These are phyloP conservation scores for Wickerhamomyces sp. DNA, from an alignment of 1,139 yeast species.

Conservation along the genomic window DNA sequence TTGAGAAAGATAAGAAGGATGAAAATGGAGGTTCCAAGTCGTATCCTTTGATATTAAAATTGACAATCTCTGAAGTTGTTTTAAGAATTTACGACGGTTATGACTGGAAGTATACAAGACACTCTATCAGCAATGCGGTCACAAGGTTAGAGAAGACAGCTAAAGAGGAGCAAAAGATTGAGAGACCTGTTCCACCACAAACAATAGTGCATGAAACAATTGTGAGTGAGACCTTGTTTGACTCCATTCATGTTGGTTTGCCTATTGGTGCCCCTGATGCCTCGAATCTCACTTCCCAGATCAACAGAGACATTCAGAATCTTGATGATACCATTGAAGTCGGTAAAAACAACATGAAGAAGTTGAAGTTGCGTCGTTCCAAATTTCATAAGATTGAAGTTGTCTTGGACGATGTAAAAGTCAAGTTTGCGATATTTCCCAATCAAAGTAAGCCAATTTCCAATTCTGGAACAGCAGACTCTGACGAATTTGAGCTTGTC, in stretches of 20 bases:
- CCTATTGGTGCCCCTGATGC: conserved; percentile 46
- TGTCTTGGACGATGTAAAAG: conserved; percentile 48
- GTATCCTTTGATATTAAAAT: conserved; percentile 11
- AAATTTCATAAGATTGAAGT: conserved; percentile 54
- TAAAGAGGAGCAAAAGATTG: conserved; percentile 26
- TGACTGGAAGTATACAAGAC: conserved; percentile 83
- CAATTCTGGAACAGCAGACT: conserved; percentile 12
- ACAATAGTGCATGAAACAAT: conserved; percentile 11
- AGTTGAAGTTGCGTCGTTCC: conserved; percentile 62
- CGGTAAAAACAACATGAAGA: conserved; percentile 27
- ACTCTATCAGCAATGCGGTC: conserved; percentile 58
- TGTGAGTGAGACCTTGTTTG: conserved; percentile 61
- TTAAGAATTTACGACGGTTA: conserved; percentile 82
- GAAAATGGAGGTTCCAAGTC: neutral
- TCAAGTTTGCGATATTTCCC: conserved; percentile 41
- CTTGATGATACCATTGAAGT: conserved; percentile 21
- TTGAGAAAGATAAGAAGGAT: conserved; percentile 23
- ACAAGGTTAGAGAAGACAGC: conserved; percentile 52
- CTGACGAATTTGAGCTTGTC: conserved; percentile 40
- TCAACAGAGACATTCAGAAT: conserved; percentile 42
- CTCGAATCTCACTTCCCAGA: conserved; percentile 41
- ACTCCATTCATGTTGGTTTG: conserved; percentile 65
- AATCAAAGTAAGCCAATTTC: conserved; percentile 39
- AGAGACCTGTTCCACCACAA: no score
- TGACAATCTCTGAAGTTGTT: conserved; percentile 28